These are phyloP conservation scores for Kwoniella shandongensis DNA, from an alignment of 768 basidiomycete species.

Conservation along the genomic window DNA sequence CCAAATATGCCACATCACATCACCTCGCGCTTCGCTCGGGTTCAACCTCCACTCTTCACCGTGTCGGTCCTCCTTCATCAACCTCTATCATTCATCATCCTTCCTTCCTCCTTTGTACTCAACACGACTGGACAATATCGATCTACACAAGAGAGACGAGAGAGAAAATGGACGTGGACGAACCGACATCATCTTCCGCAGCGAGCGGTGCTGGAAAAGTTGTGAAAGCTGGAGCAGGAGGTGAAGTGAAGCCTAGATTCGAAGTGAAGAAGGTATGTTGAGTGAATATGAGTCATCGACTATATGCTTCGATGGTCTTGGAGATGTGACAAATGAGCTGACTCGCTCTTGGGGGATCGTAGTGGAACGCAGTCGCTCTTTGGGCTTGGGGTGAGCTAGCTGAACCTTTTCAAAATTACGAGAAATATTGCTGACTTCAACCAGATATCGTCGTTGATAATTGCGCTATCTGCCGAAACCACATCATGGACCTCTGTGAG, in stretches of 20 bases:
- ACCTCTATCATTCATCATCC: not conserved
- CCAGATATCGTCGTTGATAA: constrained; percentile 98
- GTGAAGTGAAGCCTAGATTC: constrained; percentile 71
- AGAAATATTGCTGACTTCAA: not conserved
- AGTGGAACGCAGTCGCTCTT: constrained; percentile 99
- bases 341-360: too few relatives aligned
- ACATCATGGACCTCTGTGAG: constrained; percentile 99
- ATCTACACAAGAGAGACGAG: not conserved
- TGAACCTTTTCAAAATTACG: not conserved
- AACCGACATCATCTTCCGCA: constrained; percentile 20
- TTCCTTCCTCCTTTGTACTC: not conserved
- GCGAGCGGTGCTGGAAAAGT: constrained; percentile 2
- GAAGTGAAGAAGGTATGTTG: constrained; percentile 93
- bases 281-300: too few relatives aligned
- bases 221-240: constrained; percentile 54
- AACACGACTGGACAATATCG: not conserved
- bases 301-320: too few relatives aligned
- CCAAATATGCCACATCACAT: too few relatives aligned
- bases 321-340: too few relatives aligned
- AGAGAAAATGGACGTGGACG: constrained; percentile 40
- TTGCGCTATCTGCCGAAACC: constrained; percentile 98
- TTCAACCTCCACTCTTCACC: too few relatives aligned
- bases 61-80: too few relatives aligned
- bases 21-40: too few relatives aligned
- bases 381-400: constrained; percentile 89